Base-by-base conservation (phyloP, 2,329 filamentous ascomycete species). In the Karstenula rhodostoma region DNA sequence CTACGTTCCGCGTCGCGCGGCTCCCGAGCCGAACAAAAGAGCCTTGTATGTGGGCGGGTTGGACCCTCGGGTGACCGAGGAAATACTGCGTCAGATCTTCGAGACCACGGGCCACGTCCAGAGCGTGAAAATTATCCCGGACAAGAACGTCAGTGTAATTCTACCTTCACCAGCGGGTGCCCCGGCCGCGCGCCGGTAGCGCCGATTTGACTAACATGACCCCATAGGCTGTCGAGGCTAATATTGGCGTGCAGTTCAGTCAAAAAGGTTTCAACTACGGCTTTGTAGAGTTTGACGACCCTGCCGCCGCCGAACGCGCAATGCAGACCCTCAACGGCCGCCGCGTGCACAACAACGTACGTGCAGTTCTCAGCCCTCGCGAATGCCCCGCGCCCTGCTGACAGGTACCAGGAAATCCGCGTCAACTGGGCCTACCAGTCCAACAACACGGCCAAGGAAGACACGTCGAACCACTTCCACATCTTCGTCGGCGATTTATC, bases 341-440 rank as follows among this genome's bases (percentile, higher is more conserved):
- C 69, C 89, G 94, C 67, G 94, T 99, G 66, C 94, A 99, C 79
- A 94, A 98, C 81, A 92, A 92, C 77, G 94, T 96, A 89, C 79
- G 90, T 79, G 42, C 52, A 23, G 53, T 12, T 27, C 42, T 10
- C n/a, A 12, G 1, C 53, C 57, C 60, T 44, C 59, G 35, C 23
- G 42, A 40, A 17, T 55, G 9, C 60, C 61, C 62, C 65, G 64
- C 53, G 15, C 25, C 29, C 12, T 49, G 59, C 73, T 78, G 56
- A 79, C 68, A 55, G 10, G 40, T 22, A 56, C 60, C 76, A 97
- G 93, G 95, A 99, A 85, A 99, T 99, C 65, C 92, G 94, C 58
- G 95, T 99, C 73, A 99, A 99, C 84, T 99, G 95, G 95, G 95
- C 95, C 23, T 99, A 99, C 74, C 95, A 99, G 83, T 95, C 94